Base-by-base conservation (phyloP, 192 early-diverging fungal genomes). In the Rhizophagus sp. region DNA sequence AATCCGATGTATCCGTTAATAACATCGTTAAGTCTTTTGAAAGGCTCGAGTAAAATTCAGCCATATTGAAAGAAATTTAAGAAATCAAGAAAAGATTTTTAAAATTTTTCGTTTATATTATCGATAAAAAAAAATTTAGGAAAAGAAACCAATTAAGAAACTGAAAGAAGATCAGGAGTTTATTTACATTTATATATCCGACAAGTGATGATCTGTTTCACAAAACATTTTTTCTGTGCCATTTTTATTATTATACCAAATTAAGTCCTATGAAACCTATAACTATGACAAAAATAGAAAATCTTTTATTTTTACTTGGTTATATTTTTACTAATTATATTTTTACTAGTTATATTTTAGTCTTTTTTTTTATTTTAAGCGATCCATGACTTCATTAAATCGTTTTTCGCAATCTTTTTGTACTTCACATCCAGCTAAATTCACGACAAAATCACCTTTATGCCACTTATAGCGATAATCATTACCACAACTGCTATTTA, bases 361-460 rank as follows among this genome's bases (percentile, higher is more conserved):
- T 19, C 19, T 57, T 57, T 57, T 22, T 22, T 22, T 36, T 12
- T 47, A 7, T 30, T 57, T 57, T 22, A 22, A 22, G 19, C 17
- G 19, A 19, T 22, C 6, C 17, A 22, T 22, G 22, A 57, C 17
- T 19, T 52, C 50, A 0, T 52, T 19, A 3, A 52, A 52, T 52
- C 52, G 52, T 1, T 57, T 57, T 57, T 57, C 52, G 7, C 52
- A 57, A 57, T 22, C 17, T 22, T 22, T 22, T 22, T 57, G 15
- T 19, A 7, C 19, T 13, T 39, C 69, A 41, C 69, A 71, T 71
- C 69, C 69, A 41, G 69, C 15, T 22, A 71, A 71, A 71, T 47
- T 71, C 22, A 71, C 22, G 7, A 71, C 69, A n/a, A 71, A 71
- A 71, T 71, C 69, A 39, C n/a, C 69, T 10, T 71, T 71, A 39